Evolutionary conservation across 2,329 filamentous ascomycete species (phyloP).

Genomic region (Diaporthe citri): DNA sequence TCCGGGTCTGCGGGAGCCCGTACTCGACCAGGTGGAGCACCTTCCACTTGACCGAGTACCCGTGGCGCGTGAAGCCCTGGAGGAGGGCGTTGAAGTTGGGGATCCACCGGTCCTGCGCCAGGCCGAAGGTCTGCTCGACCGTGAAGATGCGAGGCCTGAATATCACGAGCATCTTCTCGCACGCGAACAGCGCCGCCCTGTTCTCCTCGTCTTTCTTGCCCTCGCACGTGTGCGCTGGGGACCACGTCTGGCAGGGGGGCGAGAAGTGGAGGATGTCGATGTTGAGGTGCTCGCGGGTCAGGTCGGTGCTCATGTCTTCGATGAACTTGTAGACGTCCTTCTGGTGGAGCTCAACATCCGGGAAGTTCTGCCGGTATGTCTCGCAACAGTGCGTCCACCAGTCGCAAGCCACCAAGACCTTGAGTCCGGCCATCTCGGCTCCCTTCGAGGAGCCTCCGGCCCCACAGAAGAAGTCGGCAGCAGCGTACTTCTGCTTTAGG

Average conservation of each 20-base stretch:
- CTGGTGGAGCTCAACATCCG: constrained; percentile 60
- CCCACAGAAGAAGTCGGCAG: constrained; percentile 80
- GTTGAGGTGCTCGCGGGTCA: constrained; percentile 54
- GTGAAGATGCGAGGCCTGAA: constrained; percentile 78
- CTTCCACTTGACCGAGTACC: constrained; percentile 80
- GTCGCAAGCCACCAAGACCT: constrained; percentile 74
- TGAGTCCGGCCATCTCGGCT: constrained; percentile 68
- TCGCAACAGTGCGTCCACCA: constrained; percentile 65
- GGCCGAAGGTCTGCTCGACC: constrained; percentile 82
- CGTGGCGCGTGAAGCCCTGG: constrained; percentile 71
- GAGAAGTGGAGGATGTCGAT: constrained; percentile 79
- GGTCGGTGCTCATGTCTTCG: constrained; percentile 41
- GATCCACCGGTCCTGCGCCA: constrained; percentile 66
- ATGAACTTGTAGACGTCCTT: constrained; percentile 65
- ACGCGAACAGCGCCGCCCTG: constrained; percentile 68
- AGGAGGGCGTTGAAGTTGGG: constrained; percentile 72
- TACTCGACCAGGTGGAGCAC: constrained; percentile 66
- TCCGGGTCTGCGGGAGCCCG: constrained; percentile 63
- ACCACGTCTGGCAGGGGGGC: constrained; percentile 83
- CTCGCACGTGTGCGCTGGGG: constrained; percentile 74
- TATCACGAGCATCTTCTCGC: constrained; percentile 67
- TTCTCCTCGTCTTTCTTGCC: constrained; percentile 76
- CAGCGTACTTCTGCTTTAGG: constrained; percentile 67
- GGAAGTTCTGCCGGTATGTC: constrained; percentile 73
- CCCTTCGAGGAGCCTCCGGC: constrained; percentile 79